Base-by-base conservation (phyloP, 2,329 filamentous ascomycete species). In the Tolypocladium guangdongense region DNA sequence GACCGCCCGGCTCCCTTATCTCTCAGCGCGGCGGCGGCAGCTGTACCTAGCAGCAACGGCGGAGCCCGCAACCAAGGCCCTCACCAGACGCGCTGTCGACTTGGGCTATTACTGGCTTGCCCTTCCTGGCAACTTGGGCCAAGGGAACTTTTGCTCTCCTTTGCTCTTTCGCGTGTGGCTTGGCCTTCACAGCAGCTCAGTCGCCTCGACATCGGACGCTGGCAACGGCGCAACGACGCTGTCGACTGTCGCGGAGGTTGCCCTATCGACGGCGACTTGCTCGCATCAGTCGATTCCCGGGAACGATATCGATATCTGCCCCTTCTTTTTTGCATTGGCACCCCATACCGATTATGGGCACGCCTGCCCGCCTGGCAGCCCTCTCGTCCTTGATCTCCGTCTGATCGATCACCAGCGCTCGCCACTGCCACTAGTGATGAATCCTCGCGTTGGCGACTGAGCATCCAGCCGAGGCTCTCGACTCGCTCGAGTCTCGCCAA, bases 141-240 rank as follows among this genome's bases (percentile, higher is more conserved):
- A 63, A 70, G 57, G 68, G 67, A 67, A 71, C 68, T 71, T 71
- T 71, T 71, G 68, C 67, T 66, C 63, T 52, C 37, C 63, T 63
- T 61, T 58, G 62, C 65, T 62, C 63, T 63, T 62, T 62, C 62
- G 59, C 64, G 58, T 60, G 64, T 64, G 62, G 62, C 67, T 68
- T 68, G 68, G 62, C 64, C 57, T 62, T 58, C 62, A 52, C 47
- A 58, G 55, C 57, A 57, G 57, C 51, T 49, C 52, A 35, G 43
- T 43, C 45, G 47, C 20, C 49, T 50, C 30, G 49, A 33, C 43
- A 20, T 47, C 43, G 27, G 48, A 50, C 35, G 48, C 41, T 49
- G 45, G 33, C 33, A 50, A 48, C 50, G 51, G 47, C 20, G 32
- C 46, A 51, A 47, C 54, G 48, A n/a, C 48, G 16, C 51, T 51